phyloP scores from a whole-genome alignment of 73 alveolate species.

The Tetrahymena malaccensis region DNA sequence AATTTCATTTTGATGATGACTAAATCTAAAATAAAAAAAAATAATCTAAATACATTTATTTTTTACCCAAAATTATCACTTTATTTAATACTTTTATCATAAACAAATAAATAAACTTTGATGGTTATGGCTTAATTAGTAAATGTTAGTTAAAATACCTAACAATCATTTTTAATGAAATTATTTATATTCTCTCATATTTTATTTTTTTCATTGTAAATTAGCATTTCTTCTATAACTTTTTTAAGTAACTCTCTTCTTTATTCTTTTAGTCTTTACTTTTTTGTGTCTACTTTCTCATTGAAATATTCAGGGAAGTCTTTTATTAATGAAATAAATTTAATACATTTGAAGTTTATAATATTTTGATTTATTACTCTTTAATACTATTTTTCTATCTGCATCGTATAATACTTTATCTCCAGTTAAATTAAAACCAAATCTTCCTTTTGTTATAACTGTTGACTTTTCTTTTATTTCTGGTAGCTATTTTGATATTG shows the following conservation, averaged over 20 bases:
- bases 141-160: no score
- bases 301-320: not conserved
- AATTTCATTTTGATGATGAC: no score
- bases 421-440: not conserved
- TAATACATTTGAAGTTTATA: not conserved
- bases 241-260: not conserved
- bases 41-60: no score
- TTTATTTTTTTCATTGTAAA: not conserved
- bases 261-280: not conserved
- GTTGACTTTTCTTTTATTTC: not conserved
- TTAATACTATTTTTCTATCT: not conserved
- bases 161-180: not conserved
- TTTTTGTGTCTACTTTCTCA: not conserved
- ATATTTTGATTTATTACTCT: not conserved
- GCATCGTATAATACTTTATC: not conserved
- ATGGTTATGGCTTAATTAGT: not conserved
- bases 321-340: not conserved
- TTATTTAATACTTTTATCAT: no score
- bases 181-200: not conserved
- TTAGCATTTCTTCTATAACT: not conserved
- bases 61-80: no score
- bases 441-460: not conserved
- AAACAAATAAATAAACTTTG: no score
- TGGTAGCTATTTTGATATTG: not conserved
- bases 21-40: no score